Conservation (phyloP, 345 rosid species). For the Lumnitzera racemosa region DNA sequence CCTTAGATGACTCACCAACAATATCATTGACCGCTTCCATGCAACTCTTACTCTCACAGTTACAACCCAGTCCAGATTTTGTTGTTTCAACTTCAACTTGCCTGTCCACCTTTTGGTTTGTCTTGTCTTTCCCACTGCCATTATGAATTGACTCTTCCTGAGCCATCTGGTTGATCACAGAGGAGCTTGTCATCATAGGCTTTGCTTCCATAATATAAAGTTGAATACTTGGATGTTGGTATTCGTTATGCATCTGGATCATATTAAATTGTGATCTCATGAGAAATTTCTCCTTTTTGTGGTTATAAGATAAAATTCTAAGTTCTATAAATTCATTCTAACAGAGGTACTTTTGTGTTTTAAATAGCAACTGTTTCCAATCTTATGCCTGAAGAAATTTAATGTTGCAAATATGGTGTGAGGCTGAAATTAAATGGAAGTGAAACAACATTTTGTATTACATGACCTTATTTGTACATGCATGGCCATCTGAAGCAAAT, state of each 20-base stretch:
- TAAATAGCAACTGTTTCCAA: too few species aligned
- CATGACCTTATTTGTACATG: too few species aligned
- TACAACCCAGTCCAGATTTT: slow-evolving; percentile 10
- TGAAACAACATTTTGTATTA: too few species aligned
- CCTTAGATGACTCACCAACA: slow-evolving; percentile 16
- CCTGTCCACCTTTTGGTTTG: slow-evolving; percentile 8
- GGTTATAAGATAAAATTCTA: too few species aligned
- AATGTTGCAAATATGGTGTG: too few species aligned
- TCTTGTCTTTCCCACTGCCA: slow-evolving; percentile 17
- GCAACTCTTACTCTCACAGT: slow-evolving; percentile 7
- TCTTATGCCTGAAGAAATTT: too few species aligned
- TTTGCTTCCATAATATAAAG: slow-evolving; percentile 65
- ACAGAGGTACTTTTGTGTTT: too few species aligned
- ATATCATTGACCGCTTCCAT: slow-evolving; percentile 13
- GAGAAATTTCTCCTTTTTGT: too few species aligned
- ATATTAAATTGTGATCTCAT: background rate
- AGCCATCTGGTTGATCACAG: too few species aligned
- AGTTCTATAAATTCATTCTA: too few species aligned
- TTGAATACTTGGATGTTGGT: slow-evolving; percentile 88
- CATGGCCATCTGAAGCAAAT: too few species aligned
- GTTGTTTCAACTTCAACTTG: slow-evolving; percentile 17
- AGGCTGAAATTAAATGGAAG: too few species aligned
- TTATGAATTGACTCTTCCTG: slow-evolving; percentile 9
- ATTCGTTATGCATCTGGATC: slow-evolving; percentile 65
- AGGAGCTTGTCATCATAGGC: slow-evolving; percentile 18